A percentile compares a stretch with the other conserved stretches of the same genome.
Conservation (phyloP, 2,329 filamentous ascomycete genomes). For the Aspergillus ustus region DNA sequence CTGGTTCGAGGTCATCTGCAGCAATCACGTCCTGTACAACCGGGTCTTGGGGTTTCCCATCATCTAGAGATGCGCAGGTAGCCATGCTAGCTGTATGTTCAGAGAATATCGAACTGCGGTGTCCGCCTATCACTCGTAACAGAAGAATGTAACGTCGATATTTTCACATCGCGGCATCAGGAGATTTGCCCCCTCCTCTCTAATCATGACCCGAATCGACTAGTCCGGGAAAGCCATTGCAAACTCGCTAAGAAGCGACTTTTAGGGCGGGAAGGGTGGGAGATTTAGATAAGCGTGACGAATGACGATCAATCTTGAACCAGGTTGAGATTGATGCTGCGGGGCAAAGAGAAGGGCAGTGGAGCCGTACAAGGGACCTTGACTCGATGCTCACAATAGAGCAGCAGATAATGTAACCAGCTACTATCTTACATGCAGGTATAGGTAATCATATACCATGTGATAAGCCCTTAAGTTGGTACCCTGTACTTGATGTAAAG, state of each 20-base stretch:
- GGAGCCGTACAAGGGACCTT: not conserved
- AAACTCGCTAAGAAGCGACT: not conserved
- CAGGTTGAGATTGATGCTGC: not conserved
- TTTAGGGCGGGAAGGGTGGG: not conserved
- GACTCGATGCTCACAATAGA: not conserved
- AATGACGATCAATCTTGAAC: not conserved
- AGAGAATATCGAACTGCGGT: not conserved
- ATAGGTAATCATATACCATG: not conserved
- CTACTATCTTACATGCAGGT: no score
- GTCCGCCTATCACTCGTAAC: not conserved
- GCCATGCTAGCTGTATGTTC: not conserved
- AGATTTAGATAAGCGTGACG: not conserved
- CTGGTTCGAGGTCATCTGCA: slow-evolving; percentile 2
- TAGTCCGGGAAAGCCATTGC: slow-evolving; percentile 4
- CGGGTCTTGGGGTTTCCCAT: slow-evolving; percentile 6
- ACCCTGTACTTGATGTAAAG: not conserved
- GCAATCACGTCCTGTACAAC: not conserved
- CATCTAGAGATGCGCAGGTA: not conserved
- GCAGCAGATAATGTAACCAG: not conserved
- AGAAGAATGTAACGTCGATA: not conserved
- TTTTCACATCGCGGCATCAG: not conserved
- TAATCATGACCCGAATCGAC: not conserved
- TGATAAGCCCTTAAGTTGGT: not conserved
- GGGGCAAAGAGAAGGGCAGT: not conserved
- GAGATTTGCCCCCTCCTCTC: not conserved